A percentile compares a stretch with the other conserved stretches of the same genome.
phyloP scores from a whole-genome alignment of 2,329 filamentous ascomycete species.

The Metarhizium album region DNA sequence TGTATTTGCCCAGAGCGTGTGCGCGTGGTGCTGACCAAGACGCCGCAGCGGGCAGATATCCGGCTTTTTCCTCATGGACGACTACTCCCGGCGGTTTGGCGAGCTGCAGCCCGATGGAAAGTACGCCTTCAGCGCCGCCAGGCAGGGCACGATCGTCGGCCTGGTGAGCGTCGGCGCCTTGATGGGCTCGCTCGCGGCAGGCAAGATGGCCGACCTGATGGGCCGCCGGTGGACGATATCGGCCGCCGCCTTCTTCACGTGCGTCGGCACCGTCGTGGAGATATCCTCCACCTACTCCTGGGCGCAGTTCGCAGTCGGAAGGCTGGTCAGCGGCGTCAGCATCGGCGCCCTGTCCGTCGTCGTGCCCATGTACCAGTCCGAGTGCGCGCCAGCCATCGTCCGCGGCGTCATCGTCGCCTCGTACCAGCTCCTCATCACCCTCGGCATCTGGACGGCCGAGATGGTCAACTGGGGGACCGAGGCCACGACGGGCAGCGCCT shows the following conservation, averaged over 20 bases:
- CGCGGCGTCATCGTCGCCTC: constrained; percentile 52
- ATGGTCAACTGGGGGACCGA: constrained; percentile 53
- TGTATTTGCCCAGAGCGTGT: not conserved
- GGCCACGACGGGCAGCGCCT: constrained; percentile 29
- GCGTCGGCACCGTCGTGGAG: constrained; percentile 53
- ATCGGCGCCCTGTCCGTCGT: constrained; percentile 54
- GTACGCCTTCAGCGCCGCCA: constrained; percentile 42
- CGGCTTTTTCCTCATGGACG: constrained; percentile 49
- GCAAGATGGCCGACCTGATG: constrained; percentile 49
- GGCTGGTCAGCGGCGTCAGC: constrained; percentile 55
- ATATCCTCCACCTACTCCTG: constrained; percentile 44
- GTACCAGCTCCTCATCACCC: constrained; percentile 60
- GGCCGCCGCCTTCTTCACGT: constrained; percentile 51
- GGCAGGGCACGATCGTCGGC: constrained; percentile 51
- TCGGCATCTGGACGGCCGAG: constrained; percentile 51
- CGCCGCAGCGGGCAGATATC: constrained; percentile 43
- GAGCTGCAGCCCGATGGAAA: constrained; percentile 24
- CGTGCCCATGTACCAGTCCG: constrained; percentile 59
- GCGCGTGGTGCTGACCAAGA: no score
- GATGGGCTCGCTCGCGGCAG: constrained; percentile 45
- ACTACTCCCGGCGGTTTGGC: constrained; percentile 46
- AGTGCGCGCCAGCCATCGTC: constrained; percentile 53
- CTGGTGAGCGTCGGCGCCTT: constrained; percentile 51
- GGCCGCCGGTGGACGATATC: constrained; percentile 53
- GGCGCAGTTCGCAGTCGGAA: constrained; percentile 55